Base-by-base conservation (phyloP, 164 flowering plant genomes). In the Piper longum region DNA sequence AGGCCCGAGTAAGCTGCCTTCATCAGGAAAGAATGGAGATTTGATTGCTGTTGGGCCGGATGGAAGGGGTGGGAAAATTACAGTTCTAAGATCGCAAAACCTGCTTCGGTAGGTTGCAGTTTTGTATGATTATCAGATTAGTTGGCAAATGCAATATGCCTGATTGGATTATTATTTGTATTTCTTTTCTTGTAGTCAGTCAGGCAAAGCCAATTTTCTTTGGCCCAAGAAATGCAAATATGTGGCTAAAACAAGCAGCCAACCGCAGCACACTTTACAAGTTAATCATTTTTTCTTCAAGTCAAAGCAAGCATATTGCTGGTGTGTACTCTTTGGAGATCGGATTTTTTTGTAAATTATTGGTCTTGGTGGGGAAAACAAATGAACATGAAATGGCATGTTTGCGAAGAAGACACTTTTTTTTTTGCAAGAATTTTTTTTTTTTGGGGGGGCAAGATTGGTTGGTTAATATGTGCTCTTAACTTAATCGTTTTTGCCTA, bases 51-150 rank as follows among this genome's bases (percentile, higher is more conserved):
- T 77, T 71, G 96, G 98, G 56, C 85, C 97, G 68, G 99, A 95
- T 81, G 99, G 99, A 18, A 83, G 85, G 78, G 99, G 99, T 60
- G 97, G 99, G 18, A 78, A 71, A 72, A 63, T 87, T 36, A 91
- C 91, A 77, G 87, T 86, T 52, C 65, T 91, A 70, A 81, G 90
- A 76, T 72, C 89, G 67, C 68, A 65, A 26, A 74, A 62, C 64
- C 82, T 78, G 54, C 76, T 43, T 40, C 63, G 80, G 96, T 89
- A 60, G 18, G 87, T 67, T 8, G 1, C 52, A 48, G 6, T 48
- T 48, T 12, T 48, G 11, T 48, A 5, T 12, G 14, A 48, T 48
- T 5, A 2, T 48, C 1, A 14, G 2, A 2, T 48, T 48, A 48
- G 52, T 48, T 48, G 52, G 14, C 7, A 45, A 45, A 7, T 7